Evolutionary conservation across 495 filamentous ascomycete genomes (phyloP).

Genomic region (Aspergillus baeticus): DNA sequence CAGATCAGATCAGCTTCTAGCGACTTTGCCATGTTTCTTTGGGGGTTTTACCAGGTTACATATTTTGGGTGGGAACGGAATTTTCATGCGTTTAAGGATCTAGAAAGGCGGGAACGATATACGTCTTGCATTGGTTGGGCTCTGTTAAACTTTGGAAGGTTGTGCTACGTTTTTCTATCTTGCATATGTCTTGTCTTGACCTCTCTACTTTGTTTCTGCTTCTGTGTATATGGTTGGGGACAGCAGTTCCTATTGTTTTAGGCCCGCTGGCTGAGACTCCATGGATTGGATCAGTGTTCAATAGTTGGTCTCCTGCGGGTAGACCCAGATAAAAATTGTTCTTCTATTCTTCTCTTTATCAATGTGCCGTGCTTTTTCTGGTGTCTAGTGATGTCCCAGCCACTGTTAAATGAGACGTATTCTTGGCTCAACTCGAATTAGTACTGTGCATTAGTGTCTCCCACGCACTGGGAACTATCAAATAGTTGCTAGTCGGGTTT

Average conservation of each 20-base stretch:
- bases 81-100: constrained; percentile 42
- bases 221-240: constrained; percentile 44
- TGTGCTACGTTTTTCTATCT: constrained; percentile 29
- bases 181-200: constrained; percentile 28
- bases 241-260: constrained; percentile 35
- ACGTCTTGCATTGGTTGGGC: constrained; percentile 52
- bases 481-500: too few species aligned
- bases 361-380: neutral
- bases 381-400: too few species aligned
- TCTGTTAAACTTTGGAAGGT: constrained; percentile 39
- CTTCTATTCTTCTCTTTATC: constrained; percentile 18
- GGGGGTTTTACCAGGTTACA: constrained; percentile 25
- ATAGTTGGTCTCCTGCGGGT: constrained; percentile 37
- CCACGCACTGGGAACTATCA: too few species aligned
- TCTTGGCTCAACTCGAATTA: too few species aligned
- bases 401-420: too few species aligned
- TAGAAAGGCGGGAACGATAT: constrained; percentile 56
- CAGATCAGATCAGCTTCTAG: constrained; percentile 25
- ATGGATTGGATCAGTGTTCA: constrained; percentile 46
- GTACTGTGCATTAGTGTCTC: too few species aligned
- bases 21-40: constrained; percentile 34
- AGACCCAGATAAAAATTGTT: constrained; percentile 34
- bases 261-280: constrained; percentile 41
- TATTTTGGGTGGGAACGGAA: constrained; percentile 40
- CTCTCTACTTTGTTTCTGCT: constrained; percentile 29